Conservation (phyloP, 768 basidiomycete species). For the Leccinum aurantiacum region DNA sequence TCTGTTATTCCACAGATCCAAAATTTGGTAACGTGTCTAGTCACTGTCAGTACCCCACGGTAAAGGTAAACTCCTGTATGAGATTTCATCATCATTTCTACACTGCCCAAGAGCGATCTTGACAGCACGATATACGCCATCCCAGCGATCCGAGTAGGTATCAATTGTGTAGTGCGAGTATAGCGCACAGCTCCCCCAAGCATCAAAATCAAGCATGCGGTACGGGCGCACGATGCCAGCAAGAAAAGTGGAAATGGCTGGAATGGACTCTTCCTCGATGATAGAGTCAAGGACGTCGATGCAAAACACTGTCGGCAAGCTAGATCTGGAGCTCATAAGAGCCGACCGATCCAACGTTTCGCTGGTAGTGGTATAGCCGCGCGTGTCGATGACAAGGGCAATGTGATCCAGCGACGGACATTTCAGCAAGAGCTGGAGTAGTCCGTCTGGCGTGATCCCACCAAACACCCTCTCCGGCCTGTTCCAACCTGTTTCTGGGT, state of each 20-base stretch:
- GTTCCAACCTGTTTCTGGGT: background rate
- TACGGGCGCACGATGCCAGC: background rate
- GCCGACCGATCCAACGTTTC: background rate
- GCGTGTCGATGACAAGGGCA: background rate
- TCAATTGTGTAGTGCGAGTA: too few relatives aligned
- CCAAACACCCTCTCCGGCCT: background rate
- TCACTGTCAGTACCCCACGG: too few relatives aligned
- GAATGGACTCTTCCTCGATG: background rate
- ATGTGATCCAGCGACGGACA: background rate
- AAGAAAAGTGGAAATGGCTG: background rate
- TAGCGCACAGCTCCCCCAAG: background rate
- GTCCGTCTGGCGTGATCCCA: background rate
- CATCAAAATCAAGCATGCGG: background rate
- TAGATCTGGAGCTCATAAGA: background rate
- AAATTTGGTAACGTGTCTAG: too few relatives aligned
- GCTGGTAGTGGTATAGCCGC: background rate
- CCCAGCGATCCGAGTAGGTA: too few relatives aligned
- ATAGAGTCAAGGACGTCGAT: background rate
- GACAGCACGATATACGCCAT: too few relatives aligned
- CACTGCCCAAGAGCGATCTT: too few relatives aligned
- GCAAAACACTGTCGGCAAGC: background rate
- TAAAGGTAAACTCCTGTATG: too few relatives aligned
- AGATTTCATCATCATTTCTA: too few relatives aligned
- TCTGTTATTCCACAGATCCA: too few relatives aligned
- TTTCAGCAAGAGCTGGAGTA: background rate